These are phyloP conservation scores for Fusarium piperis DNA, from an alignment of 2,329 filamentous ascomycete species.

Conservation along the genomic window DNA sequence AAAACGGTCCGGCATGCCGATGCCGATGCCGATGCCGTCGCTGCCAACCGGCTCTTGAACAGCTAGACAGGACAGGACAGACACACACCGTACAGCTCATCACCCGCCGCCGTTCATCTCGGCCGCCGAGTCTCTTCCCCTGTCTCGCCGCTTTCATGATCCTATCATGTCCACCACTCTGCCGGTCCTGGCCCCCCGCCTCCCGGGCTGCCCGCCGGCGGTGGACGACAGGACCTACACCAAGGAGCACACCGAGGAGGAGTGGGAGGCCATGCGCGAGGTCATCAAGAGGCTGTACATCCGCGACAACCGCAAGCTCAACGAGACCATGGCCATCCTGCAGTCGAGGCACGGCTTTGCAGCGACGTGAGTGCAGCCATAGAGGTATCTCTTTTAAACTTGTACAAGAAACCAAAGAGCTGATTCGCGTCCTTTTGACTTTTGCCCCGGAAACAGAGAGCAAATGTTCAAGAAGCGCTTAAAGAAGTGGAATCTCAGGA, in stretches of 20 bases:
- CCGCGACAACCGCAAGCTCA: slow-evolving; percentile 48
- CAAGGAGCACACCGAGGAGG: slow-evolving; percentile 49
- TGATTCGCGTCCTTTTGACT: slow-evolving; percentile 9
- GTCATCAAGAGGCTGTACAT: slow-evolving; percentile 49
- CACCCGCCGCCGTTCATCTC: neutral
- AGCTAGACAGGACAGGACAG: neutral
- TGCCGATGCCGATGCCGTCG: slow-evolving; percentile 26
- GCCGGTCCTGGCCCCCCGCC: slow-evolving; percentile 48
- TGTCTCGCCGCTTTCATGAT: slow-evolving; percentile 28
- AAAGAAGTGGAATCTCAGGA: slow-evolving; percentile 52
- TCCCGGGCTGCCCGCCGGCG: slow-evolving; percentile 41
- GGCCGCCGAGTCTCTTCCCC: neutral
- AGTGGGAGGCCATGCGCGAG: slow-evolving; percentile 48
- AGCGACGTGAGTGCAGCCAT: slow-evolving; percentile 47
- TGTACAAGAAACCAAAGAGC: neutral
- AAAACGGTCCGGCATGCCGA: slow-evolving; percentile 40
- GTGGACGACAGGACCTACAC: slow-evolving; percentile 40
- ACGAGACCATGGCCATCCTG: slow-evolving; percentile 50
- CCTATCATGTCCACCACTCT: slow-evolving; percentile 42
- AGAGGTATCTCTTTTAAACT: neutral
- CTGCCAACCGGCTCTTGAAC: slow-evolving; percentile 23
- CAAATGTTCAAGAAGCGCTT: slow-evolving; percentile 54
- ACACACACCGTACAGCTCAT: neutral
- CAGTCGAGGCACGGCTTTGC: slow-evolving; percentile 48
- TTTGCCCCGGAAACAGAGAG: slow-evolving; percentile 39